Evolutionary conservation across 73 alveolate genomes (phyloP).

Genomic region (Tetrahymena elliotti): DNA sequence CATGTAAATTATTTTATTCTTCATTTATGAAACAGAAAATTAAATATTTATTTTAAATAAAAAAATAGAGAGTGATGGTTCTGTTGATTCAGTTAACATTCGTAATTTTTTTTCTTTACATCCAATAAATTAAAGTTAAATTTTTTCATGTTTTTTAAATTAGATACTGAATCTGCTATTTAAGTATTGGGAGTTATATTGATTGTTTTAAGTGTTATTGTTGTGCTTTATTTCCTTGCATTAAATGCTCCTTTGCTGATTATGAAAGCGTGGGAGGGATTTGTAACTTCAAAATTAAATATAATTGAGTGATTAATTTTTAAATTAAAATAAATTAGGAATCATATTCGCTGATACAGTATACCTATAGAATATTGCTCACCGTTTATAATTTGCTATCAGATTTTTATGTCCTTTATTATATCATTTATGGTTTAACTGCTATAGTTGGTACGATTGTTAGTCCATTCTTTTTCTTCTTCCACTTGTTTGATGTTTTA

Average conservation of each 20-base stretch:
- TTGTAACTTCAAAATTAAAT: slow-evolving; percentile 6
- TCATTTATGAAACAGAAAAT: neutral
- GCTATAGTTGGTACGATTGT: slow-evolving; percentile 41
- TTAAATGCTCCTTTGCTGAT: slow-evolving; percentile 43
- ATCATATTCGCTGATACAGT: neutral
- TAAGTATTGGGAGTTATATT: slow-evolving; percentile 34
- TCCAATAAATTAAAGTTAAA: neutral
- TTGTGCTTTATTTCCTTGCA: slow-evolving; percentile 42
- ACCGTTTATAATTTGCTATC: slow-evolving; percentile 30
- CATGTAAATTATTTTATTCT: neutral
- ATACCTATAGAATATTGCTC: slow-evolving; percentile 2
- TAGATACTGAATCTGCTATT: neutral
- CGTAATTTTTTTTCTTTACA: neutral
- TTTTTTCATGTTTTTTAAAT: neutral
- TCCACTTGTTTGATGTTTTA: slow-evolving; percentile 41
- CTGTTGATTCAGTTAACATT: neutral
- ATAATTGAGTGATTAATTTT: neutral
- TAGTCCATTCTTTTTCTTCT: slow-evolving; percentile 53
- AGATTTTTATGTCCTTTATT: slow-evolving; percentile 41
- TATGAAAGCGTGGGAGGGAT: slow-evolving; percentile 46
- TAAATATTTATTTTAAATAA: neutral
- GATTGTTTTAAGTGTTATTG: slow-evolving; percentile 34
- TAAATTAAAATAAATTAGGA: neutral
- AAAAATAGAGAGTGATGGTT: neutral
- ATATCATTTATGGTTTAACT: slow-evolving; percentile 27